phyloP scores from a whole-genome alignment of 441 rosid genomes.

The Gossypium schwendimanii region DNA sequence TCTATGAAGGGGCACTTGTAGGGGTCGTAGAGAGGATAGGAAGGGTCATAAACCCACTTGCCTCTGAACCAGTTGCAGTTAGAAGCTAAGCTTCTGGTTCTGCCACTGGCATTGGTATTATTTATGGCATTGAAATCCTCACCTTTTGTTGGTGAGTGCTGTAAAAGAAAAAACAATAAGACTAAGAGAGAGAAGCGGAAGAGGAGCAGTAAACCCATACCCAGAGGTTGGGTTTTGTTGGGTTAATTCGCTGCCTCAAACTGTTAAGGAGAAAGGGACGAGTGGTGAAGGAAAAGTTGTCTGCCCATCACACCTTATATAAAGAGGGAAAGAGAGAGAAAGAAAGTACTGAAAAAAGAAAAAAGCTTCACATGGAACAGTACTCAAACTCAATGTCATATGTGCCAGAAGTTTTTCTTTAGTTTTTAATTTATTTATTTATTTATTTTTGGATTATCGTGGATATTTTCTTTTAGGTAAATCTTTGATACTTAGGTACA shows the following conservation, averaged over 20 bases:
- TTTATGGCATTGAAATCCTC: conserved; percentile 12
- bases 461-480: too few species aligned
- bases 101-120: background rate
- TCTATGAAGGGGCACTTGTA: conserved; percentile 73
- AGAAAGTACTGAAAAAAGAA: background rate
- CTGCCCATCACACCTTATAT: conserved; percentile 21
- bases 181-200: conserved; percentile 4
- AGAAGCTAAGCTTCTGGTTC: conserved; percentile 16
- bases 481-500: too few species aligned
- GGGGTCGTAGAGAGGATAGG: conserved; percentile 64
- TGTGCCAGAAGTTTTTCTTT: background rate
- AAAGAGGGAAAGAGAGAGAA: conserved; percentile 1
- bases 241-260: background rate
- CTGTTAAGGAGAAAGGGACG: conserved; percentile 18
- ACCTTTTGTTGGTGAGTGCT: conserved; percentile 17
- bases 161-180: conserved; percentile 19
- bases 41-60: conserved; percentile 69
- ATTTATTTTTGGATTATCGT: too few species aligned
- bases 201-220: conserved; percentile 28
- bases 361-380: conserved; percentile 22
- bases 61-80: conserved; percentile 64
- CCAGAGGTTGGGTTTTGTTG: conserved; percentile 19
- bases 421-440: background rate
- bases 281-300: conserved; percentile 22
- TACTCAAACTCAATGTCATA: background rate